Evolutionary conservation across 345 rosid genomes (phyloP), one percentile per base, ranked within the genome.

Genomic region (Arabidopsis arenosa): DNA sequence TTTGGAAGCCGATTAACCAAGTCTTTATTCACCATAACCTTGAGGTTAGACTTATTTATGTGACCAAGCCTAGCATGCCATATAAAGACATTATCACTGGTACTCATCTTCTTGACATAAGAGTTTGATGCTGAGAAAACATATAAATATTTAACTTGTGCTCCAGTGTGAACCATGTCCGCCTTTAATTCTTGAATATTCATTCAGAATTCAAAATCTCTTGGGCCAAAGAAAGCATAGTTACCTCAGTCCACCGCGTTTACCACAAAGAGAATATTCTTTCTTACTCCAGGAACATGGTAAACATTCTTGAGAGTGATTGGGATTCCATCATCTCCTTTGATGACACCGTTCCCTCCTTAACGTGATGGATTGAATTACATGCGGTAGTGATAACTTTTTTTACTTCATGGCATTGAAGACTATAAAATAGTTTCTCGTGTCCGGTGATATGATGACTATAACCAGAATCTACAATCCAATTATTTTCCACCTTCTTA

Each of bases 401-500:
- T 51, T 37, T 68, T 26, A 52, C 65, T 5, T 67, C 59, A 68
- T 70, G 55, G 2, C 9, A 7, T 4, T 32, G 63, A 51, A 49
- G 39, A 39, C 55, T 49, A n/a, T 57, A 64, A 41, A 70, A 75
- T 35, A 14, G 32, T 3, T 15, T 28, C 1, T 75, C 75, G 12
- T 79, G 68, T 33, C 49, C 30, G 15, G 55, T 68, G 1, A 68
- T 10, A 35, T 79, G 74, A 59, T 70, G 77, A 36, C 59, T 56
- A 44, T 68, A 75, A 30, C 77, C 58, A 21, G 74, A 75, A 12
- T 70, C 76, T 0, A 68, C 47, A 7, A 62, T 75, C 68, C 68
- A 64, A 18, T 63, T 66, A 23, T 55, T 55, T 28, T 14, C 17
- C 1, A 30, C 2, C 6, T 55, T 55, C 7, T 12, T 56, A 48